Conservation (phyloP, 805 yeast species). For the Pichia californica region DNA sequence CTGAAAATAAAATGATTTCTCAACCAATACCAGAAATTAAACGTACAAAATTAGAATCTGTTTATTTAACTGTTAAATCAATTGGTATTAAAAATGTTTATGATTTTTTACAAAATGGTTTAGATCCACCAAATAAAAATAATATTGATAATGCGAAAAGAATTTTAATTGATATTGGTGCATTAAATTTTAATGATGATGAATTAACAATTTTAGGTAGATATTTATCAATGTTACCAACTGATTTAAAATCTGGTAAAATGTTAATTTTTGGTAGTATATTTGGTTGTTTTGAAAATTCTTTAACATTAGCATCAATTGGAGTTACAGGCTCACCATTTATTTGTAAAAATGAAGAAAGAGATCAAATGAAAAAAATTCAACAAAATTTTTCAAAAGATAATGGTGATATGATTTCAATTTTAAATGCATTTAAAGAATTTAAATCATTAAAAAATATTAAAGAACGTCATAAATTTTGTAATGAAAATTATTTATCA, state of each 20-base stretch:
- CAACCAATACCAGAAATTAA: constrained; percentile 88
- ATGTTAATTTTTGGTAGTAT: constrained; percentile 71
- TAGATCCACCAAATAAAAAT: constrained; percentile 68
- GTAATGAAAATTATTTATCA: constrained; percentile 56
- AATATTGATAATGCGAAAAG: constrained; percentile 47
- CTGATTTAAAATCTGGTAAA: constrained; percentile 82
- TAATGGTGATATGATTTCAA: constrained; percentile 72
- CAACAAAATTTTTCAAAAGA: constrained; percentile 38
- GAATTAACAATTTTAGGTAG: constrained; percentile 70
- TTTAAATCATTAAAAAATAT: constrained; percentile 34
- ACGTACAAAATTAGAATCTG: constrained; percentile 74
- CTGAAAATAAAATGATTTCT: constrained; percentile 52
- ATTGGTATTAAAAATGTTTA: constrained; percentile 78
- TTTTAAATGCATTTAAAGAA: constrained; percentile 49
- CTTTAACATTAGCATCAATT: constrained; percentile 76
- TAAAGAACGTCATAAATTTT: constrained; percentile 35
- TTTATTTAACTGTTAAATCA: constrained; percentile 77
- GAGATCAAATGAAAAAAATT: constrained; percentile 54
- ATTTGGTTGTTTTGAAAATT: constrained; percentile 72
- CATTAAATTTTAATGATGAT: constrained; percentile 37
- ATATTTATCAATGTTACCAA: constrained; percentile 75
- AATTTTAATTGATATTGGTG: constrained; percentile 64
- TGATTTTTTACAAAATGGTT: constrained; percentile 62
- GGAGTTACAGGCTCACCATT: constrained; percentile 73
- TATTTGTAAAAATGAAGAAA: constrained; percentile 48